Base-by-base conservation (phyloP, 116 monocot species). In the Papilionanthe hybrid region DNA sequence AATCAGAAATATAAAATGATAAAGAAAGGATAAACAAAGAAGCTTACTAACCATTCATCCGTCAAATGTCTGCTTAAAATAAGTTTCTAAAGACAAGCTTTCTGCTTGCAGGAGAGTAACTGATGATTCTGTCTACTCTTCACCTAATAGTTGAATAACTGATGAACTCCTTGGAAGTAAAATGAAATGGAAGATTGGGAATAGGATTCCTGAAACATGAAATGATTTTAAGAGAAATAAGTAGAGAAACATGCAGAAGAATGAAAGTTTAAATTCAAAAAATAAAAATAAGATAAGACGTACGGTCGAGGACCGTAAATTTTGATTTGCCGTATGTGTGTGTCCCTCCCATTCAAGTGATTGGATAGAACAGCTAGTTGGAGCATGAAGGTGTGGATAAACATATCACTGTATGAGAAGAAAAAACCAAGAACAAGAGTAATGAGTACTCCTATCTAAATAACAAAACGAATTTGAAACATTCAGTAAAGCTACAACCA, bases 341-440 rank as follows among this genome's bases (percentile, higher is more conserved):
- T 83, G 66, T 83, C 83, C 75, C 83, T 83, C 22, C 83, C 83
- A 79, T 85, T 81, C 78, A 78, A 45, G 72, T 78, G 81, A 78
- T 77, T 77, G 50, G 78, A 72, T 37, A 81, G 74, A 77, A 81
- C 48, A 44, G 77, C 80, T 47, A 84, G 25, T 69, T 68, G 77
- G 72, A 98, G 91, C 97, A 98, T 98, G 87, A 98, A 98, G 63
- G 97, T 98, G 83, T 91, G 86, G 50, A 92, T 91, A 78, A 94
- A 98, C 75, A 90, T 86, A 75, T 98, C 97, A 12, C 97, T 94
- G 32, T 32, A 83, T 67, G 80, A 79, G 32, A 68, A 73, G 11
- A 27, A 55, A 82, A 89, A 73, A 55, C 19, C 42, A 57, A 73
- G n/a, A 43, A 1, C 18, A 73, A 5, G n/a, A 73, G 9, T 65